Evolutionary conservation across 305 asterid genomes (phyloP), one percentile per base, ranked within the genome.

Genomic region (Plantago coronopus): DNA sequence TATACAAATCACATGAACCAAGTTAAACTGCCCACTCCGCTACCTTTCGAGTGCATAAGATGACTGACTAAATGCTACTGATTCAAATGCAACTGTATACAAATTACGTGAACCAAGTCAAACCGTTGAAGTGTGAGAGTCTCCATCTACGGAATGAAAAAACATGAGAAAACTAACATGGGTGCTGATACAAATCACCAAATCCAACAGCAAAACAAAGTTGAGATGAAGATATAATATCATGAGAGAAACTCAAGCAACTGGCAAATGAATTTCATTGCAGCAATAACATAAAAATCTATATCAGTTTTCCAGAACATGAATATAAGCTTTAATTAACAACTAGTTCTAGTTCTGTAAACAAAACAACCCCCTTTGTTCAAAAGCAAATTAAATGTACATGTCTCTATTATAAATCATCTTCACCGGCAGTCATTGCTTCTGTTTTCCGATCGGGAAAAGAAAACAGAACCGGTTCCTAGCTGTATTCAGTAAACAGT

Each of bases 371-470:
- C 14, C 17, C 31, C 56, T 6, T 5, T 17, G 13, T 34, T 7
- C 56, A 11, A 21, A 21, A 50, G 17, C 57, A 51, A 22, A 50
- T 8, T 9, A 53, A 10, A 23, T 23, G 31, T 18, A 51, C 57
- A 51, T 31, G 31, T 9, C 37, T 51, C 6, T 15, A 25, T 17
- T 25, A n/a, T 18, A 14, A 29, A 51, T 14, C 57, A 51, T 23
- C 25, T 51, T 22, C 56, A 22, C 16, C 20, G 11, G 40, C 17
- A 14, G 17, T 6, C 19, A 23, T 21, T 53, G 9, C 14, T 51
- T 53, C 17, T 9, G 57, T 53, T 53, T 53, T 53, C 57, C 17
- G 15, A 53, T 15, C 40, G 40, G 31, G 19, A 51, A 51, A 51
- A 23, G 38, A 15, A 51, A 34, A 23, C 40, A 12, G n/a, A 50